These are phyloP conservation scores for Camellia granthamiana DNA, from an alignment of 148 eudicot species.

Conservation along the genomic window DNA sequence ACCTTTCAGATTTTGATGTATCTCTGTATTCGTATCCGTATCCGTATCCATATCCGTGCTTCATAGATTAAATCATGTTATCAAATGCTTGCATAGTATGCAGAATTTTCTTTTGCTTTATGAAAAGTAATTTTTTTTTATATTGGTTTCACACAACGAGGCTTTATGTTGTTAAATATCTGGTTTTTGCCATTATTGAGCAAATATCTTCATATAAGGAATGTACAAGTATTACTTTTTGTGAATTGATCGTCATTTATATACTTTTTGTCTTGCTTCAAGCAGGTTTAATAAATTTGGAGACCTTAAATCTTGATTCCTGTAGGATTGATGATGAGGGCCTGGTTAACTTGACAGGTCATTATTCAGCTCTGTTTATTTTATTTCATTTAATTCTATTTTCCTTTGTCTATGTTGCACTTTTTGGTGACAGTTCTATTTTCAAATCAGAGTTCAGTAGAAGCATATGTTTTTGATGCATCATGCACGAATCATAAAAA, in stretches of 20 bases:
- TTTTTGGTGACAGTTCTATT: background rate
- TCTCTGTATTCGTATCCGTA: too few species aligned
- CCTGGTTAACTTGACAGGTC: constrained; percentile 60
- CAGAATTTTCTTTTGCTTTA: background rate
- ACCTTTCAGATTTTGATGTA: too few species aligned
- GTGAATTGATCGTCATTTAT: background rate
- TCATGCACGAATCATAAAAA: background rate
- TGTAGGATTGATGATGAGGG: constrained; percentile 84
- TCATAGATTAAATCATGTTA: background rate
- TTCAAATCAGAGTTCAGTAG: background rate
- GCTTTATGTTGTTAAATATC: background rate
- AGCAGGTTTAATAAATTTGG: constrained; percentile 74
- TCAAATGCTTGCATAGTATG: background rate
- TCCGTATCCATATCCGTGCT: too few species aligned
- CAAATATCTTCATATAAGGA: background rate
- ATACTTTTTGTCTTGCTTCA: background rate
- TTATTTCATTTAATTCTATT: background rate
- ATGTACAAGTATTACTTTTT: background rate
- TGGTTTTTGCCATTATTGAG: background rate
- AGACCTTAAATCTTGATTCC: constrained; percentile 87
- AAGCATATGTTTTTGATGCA: background rate
- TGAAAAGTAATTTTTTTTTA: too few species aligned
- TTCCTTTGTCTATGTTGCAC: background rate
- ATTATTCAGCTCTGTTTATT: background rate
- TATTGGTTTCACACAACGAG: background rate